Conservation (phyloP, 2,329 filamentous ascomycete genomes). For the Graphiopsis chlorocephala region DNA sequence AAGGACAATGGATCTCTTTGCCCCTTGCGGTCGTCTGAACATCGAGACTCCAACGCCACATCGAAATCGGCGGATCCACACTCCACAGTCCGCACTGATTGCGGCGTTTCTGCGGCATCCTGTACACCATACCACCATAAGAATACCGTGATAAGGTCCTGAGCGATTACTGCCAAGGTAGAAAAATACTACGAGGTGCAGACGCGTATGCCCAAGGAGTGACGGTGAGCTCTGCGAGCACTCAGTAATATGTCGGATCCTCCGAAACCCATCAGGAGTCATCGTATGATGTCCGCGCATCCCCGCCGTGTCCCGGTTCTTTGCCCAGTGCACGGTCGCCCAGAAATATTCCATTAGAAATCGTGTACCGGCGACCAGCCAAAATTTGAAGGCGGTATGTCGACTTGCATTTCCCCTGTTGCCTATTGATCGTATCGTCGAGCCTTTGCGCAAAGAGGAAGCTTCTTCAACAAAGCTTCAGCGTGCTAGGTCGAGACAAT, state of each 20-base stretch:
- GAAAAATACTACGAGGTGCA: not conserved
- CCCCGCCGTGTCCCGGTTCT: constrained; percentile 9
- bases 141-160: not conserved
- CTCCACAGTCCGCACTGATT: constrained; percentile 4
- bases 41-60: constrained; percentile 1
- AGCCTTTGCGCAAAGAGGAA: not conserved
- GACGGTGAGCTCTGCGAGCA: not conserved
- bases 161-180: not conserved
- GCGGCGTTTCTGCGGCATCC: constrained; percentile 13
- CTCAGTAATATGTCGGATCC: not conserved
- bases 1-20: not conserved
- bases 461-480: constrained; percentile 16
- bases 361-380: constrained; percentile 2
- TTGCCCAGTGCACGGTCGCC: constrained; percentile 8
- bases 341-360: constrained; percentile 2
- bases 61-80: constrained; percentile 10
- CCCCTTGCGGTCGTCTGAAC: not conserved
- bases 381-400: constrained; percentile 3
- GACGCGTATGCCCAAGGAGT: not conserved
- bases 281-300: constrained; percentile 5
- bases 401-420: not conserved
- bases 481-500: not conserved
- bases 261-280: not conserved
- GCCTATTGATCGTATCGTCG: not conserved
- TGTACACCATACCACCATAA: not conserved